These are phyloP conservation scores for Xylariaceae sp. DNA, from an alignment of 2,329 filamentous ascomycete genomes.

Conservation along the genomic window DNA sequence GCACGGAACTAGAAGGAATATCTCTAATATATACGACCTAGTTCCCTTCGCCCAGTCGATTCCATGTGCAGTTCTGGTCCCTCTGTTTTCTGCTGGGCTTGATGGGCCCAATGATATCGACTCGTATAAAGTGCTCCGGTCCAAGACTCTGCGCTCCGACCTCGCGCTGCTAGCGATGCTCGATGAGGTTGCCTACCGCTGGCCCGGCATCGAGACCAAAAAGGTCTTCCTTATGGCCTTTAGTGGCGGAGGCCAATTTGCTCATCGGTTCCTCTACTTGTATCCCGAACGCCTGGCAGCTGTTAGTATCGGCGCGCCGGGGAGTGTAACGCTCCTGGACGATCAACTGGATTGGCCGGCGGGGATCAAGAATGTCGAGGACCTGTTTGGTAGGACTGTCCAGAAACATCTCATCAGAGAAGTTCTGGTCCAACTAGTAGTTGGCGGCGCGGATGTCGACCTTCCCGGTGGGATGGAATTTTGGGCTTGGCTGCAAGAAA, in stretches of 20 bases:
- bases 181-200: conserved; percentile 34
- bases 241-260: conserved; percentile 39
- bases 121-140: conserved; percentile 34
- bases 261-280: conserved; percentile 37
- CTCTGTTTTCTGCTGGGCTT: conserved; percentile 37
- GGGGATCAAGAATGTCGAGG: conserved; percentile 24
- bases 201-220: conserved; percentile 34
- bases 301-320: conserved; percentile 38
- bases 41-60: conserved; percentile 32
- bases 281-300: conserved; percentile 35
- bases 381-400: conserved; percentile 19
- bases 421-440: conserved; percentile 26
- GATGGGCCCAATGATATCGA: conserved; percentile 36
- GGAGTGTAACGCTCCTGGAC: conserved; percentile 31
- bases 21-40: conserved; percentile 18
- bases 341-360: conserved; percentile 24
- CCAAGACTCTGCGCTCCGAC: conserved; percentile 30
- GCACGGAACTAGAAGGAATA: conserved; percentile 35
- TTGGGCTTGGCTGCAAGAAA: conserved; percentile 25
- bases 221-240: conserved; percentile 36
- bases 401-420: conserved; percentile 19
- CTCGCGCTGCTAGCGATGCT: conserved; percentile 34
- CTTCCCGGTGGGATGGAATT: conserved; percentile 27
- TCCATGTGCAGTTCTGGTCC: conserved; percentile 34
- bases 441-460: conserved; percentile 26